phyloP scores from a whole-genome alignment of 345 rosid species.

The Cochlearia excelsa region DNA sequence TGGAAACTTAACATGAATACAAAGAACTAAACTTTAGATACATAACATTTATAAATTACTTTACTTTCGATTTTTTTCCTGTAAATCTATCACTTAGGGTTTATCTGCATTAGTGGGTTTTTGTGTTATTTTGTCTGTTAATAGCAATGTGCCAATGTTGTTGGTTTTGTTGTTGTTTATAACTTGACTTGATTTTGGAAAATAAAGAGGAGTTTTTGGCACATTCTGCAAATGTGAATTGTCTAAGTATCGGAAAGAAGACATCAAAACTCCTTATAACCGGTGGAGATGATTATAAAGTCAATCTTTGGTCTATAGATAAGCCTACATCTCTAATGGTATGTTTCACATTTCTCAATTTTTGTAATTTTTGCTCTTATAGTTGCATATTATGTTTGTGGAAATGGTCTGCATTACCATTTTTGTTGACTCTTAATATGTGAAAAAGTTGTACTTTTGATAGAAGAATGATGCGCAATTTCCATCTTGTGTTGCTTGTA shows the following conservation, averaged over 20 bases:
- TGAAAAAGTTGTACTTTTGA: background rate
- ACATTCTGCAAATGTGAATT: constrained; percentile 79
- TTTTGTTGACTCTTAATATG: too few species aligned
- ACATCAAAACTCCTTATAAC: constrained; percentile 66
- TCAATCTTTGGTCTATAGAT: constrained; percentile 94
- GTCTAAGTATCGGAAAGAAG: constrained; percentile 82
- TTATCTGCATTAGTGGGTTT: constrained; percentile 2
- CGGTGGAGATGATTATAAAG: constrained; percentile 92
- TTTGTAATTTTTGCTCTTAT: background rate
- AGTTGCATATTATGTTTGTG: constrained; percentile 10
- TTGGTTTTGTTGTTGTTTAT: constrained; percentile 6
- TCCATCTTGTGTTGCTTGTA: constrained; percentile 19
- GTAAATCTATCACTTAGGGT: constrained; percentile 1
- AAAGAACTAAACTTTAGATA: constrained; percentile 10
- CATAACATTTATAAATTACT: too few species aligned
- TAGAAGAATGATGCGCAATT: background rate
- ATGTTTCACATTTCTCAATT: constrained; percentile 19
- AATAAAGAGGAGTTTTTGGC: constrained; percentile 88
- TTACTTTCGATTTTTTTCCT: too few species aligned
- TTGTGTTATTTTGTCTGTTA: background rate
- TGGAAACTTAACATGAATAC: background rate
- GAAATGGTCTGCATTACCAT: background rate
- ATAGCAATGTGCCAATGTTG: background rate
- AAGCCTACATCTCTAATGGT: constrained; percentile 84
- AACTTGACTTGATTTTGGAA: constrained; percentile 48